Evolutionary conservation across 805 yeast genomes (phyloP).

Genomic region (Candida endomychidarum): DNA sequence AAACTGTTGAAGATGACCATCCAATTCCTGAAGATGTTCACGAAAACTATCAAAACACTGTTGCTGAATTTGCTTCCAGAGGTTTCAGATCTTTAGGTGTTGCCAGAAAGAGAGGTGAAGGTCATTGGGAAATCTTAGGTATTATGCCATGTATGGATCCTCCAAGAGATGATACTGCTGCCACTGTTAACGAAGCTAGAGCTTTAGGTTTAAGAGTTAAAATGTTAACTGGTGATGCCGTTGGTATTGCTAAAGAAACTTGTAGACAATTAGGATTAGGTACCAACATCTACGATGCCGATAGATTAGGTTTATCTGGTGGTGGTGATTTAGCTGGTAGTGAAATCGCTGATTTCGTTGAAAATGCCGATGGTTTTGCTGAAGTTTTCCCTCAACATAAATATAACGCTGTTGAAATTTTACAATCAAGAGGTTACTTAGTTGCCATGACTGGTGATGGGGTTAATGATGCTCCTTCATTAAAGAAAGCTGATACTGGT

Average conservation of each 20-base stretch:
- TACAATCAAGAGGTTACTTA: slow-evolving; percentile 93
- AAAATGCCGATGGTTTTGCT: slow-evolving; percentile 97
- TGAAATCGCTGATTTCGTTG: slow-evolving; percentile 95
- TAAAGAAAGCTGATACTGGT: slow-evolving; percentile 90
- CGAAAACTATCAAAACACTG: slow-evolving; percentile 94
- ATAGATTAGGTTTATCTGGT: slow-evolving; percentile 93
- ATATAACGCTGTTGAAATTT: slow-evolving; percentile 92
- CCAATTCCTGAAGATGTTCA: slow-evolving; percentile 92
- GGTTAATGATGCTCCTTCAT: slow-evolving; percentile 97
- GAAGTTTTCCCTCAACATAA: slow-evolving; percentile 99
- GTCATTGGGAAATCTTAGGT: slow-evolving; percentile 97
- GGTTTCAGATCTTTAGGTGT: slow-evolving; percentile 99
- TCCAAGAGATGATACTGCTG: slow-evolving; percentile 97
- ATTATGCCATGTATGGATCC: slow-evolving; percentile 99
- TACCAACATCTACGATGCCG: slow-evolving; percentile 95
- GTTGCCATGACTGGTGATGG: slow-evolving; percentile 99
- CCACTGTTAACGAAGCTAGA: slow-evolving; percentile 90
- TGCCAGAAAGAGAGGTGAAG: slow-evolving; percentile 98
- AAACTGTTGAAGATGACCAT: slow-evolving; percentile 96
- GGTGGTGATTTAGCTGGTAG: slow-evolving; percentile 96
- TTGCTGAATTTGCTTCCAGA: slow-evolving; percentile 96
- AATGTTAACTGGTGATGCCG: slow-evolving; percentile 99
- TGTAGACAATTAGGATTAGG: slow-evolving; percentile 97
- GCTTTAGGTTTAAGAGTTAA: slow-evolving; percentile 89
- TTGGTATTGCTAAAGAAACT: slow-evolving; percentile 98